Conservation (phyloP, 2,329 filamentous ascomycete genomes). For the Periconia sp. region DNA sequence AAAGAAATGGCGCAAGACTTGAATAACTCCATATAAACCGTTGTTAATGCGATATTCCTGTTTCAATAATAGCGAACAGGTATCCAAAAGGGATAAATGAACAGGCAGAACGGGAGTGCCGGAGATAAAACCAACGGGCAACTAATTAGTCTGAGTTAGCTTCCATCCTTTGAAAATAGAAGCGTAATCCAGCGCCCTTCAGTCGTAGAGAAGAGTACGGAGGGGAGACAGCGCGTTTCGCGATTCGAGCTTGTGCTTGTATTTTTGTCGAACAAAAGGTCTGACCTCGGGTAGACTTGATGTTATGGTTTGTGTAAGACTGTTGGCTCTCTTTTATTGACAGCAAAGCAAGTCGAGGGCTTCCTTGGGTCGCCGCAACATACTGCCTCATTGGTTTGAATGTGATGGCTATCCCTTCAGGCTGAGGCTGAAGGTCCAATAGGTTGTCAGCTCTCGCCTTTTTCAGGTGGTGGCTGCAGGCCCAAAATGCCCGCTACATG, state of each 20-base stretch:
- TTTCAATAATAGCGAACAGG: too few relatives aligned
- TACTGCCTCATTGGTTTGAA: constrained; percentile 28
- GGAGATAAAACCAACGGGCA: neutral
- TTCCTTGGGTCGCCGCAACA: constrained; percentile 23
- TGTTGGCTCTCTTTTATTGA: constrained; percentile 33
- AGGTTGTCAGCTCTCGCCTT: constrained; percentile 33
- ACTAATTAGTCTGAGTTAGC: neutral
- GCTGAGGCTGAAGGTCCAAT: constrained; percentile 37
- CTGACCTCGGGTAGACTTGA: neutral
- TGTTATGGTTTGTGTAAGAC: constrained; percentile 20
- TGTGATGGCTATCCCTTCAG: constrained; percentile 18
- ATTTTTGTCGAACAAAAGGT: neutral
- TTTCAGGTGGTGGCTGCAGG: constrained; percentile 40
- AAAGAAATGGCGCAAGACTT: neutral
- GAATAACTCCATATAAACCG: too few relatives aligned
- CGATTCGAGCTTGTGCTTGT: neutral
- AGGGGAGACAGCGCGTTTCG: neutral
- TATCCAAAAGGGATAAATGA: neutral
- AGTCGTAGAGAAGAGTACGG: neutral
- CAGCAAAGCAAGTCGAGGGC: constrained; percentile 28
- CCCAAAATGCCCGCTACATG: constrained; percentile 38
- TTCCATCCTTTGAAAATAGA: neutral
- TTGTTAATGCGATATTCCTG: too few relatives aligned
- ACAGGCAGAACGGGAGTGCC: neutral
- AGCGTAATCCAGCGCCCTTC: neutral